Evolutionary conservation across 768 basidiomycete species (phyloP).

Genomic region (Kwoniella newhampshirensis): DNA sequence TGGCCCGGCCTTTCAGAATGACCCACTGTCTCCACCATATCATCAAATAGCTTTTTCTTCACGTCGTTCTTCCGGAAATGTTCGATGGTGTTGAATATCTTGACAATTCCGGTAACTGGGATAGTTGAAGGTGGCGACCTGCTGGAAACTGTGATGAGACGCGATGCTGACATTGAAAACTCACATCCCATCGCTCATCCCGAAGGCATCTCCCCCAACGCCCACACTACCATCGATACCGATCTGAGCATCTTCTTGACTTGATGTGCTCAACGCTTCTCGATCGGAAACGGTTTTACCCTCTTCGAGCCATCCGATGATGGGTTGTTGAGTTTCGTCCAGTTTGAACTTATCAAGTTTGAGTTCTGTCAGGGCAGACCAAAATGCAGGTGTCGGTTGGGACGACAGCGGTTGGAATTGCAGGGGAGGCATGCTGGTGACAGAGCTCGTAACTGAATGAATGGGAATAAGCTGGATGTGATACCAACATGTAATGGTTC

Average conservation of each 20-base stretch:
- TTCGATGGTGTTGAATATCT: constrained; percentile 96
- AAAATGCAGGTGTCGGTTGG: constrained; percentile 84
- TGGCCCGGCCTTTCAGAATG: background rate
- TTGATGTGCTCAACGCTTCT: constrained; percentile 49
- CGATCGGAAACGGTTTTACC: constrained; percentile 74
- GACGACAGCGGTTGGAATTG: constrained; percentile 89
- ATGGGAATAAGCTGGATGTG: too few relatives aligned
- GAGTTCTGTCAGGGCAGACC: constrained; percentile 81
- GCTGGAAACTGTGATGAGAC: background rate
- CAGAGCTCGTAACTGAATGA: background rate
- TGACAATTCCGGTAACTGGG: constrained; percentile 66
- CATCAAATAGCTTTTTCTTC: constrained; percentile 82
- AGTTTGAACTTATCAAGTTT: constrained; percentile 90
- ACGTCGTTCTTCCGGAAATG: constrained; percentile 80
- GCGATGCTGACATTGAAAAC: background rate
- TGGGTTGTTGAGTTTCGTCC: constrained; percentile 66
- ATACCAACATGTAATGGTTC: too few relatives aligned
- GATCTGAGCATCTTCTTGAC: constrained; percentile 59
- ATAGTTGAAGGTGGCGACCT: constrained; percentile 29
- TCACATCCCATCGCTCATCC: constrained; percentile 37
- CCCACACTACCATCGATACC: constrained; percentile 59
- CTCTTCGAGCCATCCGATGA: constrained; percentile 68
- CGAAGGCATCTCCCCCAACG: constrained; percentile 48
- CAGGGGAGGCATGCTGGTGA: constrained; percentile 56
- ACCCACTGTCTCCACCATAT: constrained; percentile 66